Base-by-base conservation (phyloP, 2,329 filamentous ascomycete genomes). In the Penicillium hordei region DNA sequence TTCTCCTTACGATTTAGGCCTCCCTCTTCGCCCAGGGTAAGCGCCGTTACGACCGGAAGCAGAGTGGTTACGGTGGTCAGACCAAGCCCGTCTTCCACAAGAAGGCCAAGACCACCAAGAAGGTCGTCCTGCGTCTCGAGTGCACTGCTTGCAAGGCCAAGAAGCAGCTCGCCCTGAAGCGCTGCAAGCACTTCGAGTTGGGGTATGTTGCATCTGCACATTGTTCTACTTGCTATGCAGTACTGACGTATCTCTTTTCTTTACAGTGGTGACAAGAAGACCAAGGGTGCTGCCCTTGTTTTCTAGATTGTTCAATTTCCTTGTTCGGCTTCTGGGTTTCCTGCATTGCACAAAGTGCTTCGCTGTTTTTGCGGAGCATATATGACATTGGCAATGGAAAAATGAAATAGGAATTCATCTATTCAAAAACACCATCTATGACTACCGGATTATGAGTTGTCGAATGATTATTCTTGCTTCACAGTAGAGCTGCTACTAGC, bases 61-160 rank as follows among this genome's bases (percentile, higher is more conserved):
- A 97, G 86, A 91, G 89, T 80, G 93, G 93, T 90, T 97, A 97
- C 79, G 94, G 94, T 91, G 94, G 94, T 93, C 94, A 99, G 86
- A 99, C 94, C 77, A 99, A 99, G 86, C 94, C 95, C 74, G 93
- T 99, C 78, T 99, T 97, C 90, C 94, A 97, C 91, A 99, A 97
- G 89, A 97, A 97, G 86, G 94, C 94, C 71, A 99, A 99, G 90
- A 99, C 94, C 72, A 99, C 94, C 79, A 99, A 99, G 91, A 99
- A 99, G 89, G 90, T 99, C 75, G 95, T 99, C 76, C 85, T 99
- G 82, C 89, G 94, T 85, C 84, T 99, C 81, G 94, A 99, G 82
- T 99, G 94, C 86, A 93, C 91, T 77, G 80, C 83, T 72, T 99
- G 94, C 91, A 97, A 97, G 90, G 89, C 91, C 80, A 97, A 97